Conservation (phyloP, 108 stramenopile species). For the Fragilariopsis cylindrus region DNA sequence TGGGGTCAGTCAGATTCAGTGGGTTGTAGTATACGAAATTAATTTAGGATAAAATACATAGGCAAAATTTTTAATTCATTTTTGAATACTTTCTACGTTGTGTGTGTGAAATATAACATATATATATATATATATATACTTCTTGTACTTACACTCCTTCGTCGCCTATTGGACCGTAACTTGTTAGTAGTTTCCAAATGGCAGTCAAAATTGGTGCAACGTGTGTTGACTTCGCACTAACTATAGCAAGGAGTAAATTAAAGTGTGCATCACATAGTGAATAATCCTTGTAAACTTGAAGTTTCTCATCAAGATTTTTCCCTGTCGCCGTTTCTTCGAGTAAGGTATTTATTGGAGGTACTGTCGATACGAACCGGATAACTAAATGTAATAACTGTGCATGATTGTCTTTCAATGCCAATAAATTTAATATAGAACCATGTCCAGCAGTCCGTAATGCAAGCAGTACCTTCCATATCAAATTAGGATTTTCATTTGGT, state of each 20-base stretch:
- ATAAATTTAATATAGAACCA: slow-evolving; percentile 39
- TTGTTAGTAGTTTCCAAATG: slow-evolving; percentile 49
- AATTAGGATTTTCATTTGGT: slow-evolving; percentile 41
- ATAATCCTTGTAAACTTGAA: slow-evolving; percentile 22
- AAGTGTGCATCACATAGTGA: slow-evolving; percentile 54
- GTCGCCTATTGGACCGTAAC: slow-evolving; percentile 7
- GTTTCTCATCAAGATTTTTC: slow-evolving; percentile 10
- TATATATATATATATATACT: not conserved
- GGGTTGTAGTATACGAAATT: not conserved
- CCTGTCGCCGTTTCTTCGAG: slow-evolving; percentile 1
- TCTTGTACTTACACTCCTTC: slow-evolving; percentile 26
- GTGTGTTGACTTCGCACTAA: slow-evolving; percentile 53
- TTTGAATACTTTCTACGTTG: not conserved
- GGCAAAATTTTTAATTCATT: not conserved
- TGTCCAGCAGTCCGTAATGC: slow-evolving; percentile 54
- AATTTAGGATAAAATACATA: not conserved
- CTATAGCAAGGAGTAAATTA: slow-evolving; percentile 58
- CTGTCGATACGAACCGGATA: slow-evolving; percentile 48
- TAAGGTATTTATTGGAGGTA: slow-evolving; percentile 1
- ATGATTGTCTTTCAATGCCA: slow-evolving; percentile 41
- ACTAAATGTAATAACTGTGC: slow-evolving; percentile 48
- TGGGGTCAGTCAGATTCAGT: not conserved
- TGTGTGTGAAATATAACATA: not conserved
- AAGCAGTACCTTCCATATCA: slow-evolving; percentile 40
- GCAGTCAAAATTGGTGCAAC: slow-evolving; percentile 33